These are phyloP conservation scores for Lactuca saligna DNA, from an alignment of 129 eudicot species.

Conservation along the genomic window DNA sequence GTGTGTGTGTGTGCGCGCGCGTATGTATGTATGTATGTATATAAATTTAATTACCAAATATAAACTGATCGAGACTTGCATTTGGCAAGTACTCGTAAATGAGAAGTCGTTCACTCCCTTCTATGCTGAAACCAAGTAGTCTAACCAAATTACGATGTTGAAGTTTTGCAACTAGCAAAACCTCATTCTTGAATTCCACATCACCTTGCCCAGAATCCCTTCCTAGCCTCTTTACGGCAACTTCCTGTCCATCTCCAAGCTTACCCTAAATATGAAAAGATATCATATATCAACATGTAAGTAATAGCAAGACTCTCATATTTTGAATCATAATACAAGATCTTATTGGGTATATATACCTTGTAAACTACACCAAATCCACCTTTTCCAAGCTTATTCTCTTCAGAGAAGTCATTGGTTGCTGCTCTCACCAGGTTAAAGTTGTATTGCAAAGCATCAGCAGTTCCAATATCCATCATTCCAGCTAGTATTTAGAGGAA, in stretches of 20 bases:
- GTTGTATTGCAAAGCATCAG: slow-evolving; percentile 34
- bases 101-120: slow-evolving; percentile 26
- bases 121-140: slow-evolving; percentile 28
- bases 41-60: slow-evolving; percentile 19
- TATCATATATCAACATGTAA: background rate
- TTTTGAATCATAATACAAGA: background rate
- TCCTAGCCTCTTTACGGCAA: slow-evolving; percentile 39
- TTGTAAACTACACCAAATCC: slow-evolving; percentile 43
- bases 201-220: slow-evolving; percentile 26
- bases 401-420: slow-evolving; percentile 23
- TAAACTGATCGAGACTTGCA: slow-evolving; percentile 30
- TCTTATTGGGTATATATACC: background rate
- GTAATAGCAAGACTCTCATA: background rate
- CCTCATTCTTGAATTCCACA: slow-evolving; percentile 33
- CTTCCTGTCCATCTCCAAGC: slow-evolving; percentile 23
- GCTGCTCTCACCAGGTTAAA: slow-evolving; percentile 14
- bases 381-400: slow-evolving; percentile 32
- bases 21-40: too few relatives aligned
- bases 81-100: slow-evolving; percentile 38
- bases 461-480: slow-evolving; percentile 5
- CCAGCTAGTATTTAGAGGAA: background rate
- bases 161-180: slow-evolving; percentile 30
- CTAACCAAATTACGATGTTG: slow-evolving; percentile 37
- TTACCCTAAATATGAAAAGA: slow-evolving; percentile 17
- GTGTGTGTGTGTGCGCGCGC: too few relatives aligned